phyloP scores from a whole-genome alignment of 441 rosid genomes.

The Iberis amara region DNA sequence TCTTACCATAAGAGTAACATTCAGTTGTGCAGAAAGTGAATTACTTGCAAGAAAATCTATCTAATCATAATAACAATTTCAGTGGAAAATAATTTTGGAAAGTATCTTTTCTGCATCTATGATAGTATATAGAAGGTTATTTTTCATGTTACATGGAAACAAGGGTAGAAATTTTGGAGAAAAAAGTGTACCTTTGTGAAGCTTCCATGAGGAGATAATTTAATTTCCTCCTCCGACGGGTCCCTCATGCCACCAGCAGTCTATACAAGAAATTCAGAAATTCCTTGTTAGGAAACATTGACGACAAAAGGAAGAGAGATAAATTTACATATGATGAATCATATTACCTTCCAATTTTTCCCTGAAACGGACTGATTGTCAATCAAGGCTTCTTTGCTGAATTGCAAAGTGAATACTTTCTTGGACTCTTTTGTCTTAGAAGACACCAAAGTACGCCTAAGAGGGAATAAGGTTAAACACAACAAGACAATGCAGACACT shows the following conservation, averaged over 20 bases:
- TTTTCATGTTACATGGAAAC: no score
- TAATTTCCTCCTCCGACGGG: conserved; percentile 44
- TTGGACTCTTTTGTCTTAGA: conserved; percentile 56
- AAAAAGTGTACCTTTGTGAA: conserved; percentile 39
- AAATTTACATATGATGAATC: neutral
- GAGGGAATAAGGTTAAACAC: neutral
- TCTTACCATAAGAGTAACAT: no score
- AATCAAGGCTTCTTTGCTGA: conserved; percentile 53
- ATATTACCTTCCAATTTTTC: conserved; percentile 52
- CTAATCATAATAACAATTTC: no score
- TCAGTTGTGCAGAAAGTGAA: no score
- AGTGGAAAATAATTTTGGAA: no score
- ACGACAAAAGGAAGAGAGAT: neutral
- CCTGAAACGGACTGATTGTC: conserved; percentile 33
- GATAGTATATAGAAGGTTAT: no score
- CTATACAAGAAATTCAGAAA: conserved; percentile 24
- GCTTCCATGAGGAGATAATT: conserved; percentile 51
- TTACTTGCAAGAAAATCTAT: no score
- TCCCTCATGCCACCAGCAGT: conserved; percentile 56
- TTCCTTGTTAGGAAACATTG: no score
- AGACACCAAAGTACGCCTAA: conserved; percentile 55
- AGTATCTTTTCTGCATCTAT: no score
- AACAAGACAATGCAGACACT: neutral
- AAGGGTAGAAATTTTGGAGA: no score
- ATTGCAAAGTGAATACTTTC: conserved; percentile 48